These are phyloP conservation scores for Fusarium sp. DNA, from an alignment of 2,329 filamentous ascomycete genomes.

Conservation along the genomic window DNA sequence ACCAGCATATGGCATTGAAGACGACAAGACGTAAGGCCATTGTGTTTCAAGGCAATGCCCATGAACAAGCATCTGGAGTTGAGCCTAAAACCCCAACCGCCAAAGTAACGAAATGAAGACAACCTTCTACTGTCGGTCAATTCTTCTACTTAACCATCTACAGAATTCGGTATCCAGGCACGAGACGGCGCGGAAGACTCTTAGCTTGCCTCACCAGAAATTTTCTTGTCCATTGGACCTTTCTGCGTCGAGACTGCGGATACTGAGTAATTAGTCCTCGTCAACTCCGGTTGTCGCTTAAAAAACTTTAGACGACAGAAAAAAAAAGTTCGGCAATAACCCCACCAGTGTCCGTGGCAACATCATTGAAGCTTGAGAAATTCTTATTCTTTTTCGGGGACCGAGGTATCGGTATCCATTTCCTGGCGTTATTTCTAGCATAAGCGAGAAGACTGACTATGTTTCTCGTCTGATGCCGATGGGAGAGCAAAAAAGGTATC, in stretches of 20 bases:
- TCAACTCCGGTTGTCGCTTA: constrained; percentile 38
- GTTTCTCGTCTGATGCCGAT: constrained; percentile 19
- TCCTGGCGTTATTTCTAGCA: constrained; percentile 3
- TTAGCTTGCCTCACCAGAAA: constrained; percentile 20
- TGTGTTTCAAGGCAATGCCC: background rate
- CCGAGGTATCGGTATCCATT: constrained; percentile 1
- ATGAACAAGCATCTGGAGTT: background rate
- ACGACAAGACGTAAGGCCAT: background rate
- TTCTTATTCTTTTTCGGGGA: constrained; percentile 25
- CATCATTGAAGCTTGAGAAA: constrained; percentile 19
- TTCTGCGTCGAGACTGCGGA: constrained; percentile 35
- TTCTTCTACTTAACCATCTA: background rate
- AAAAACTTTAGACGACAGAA: background rate
- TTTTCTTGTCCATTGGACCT: background rate
- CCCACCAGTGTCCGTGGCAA: constrained; percentile 41
- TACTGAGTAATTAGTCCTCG: constrained; percentile 40
- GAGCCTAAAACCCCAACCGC: background rate
- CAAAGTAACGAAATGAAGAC: background rate
- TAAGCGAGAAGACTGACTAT: constrained; percentile 22
- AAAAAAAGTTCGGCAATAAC: constrained; percentile 20
- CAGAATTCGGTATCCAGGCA: constrained; percentile 14
- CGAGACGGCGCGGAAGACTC: background rate
- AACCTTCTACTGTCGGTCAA: constrained; percentile 1
- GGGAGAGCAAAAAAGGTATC: constrained; percentile 7
- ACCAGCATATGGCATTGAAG: background rate